Conservation (phyloP, 2,329 filamentous ascomycete genomes). For the Fusarium tjaetaba region DNA sequence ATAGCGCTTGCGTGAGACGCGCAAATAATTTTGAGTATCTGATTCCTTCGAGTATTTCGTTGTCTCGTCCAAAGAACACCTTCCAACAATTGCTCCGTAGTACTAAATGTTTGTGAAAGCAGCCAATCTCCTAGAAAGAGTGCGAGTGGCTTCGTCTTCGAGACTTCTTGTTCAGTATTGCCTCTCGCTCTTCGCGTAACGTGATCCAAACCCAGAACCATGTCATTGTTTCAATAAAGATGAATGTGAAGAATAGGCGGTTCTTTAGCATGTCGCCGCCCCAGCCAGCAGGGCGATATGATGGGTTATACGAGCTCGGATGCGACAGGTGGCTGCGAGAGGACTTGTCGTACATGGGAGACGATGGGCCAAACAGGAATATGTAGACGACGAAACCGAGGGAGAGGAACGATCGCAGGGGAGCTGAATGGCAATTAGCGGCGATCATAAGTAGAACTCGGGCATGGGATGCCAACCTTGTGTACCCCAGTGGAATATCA, state of each 20-base stretch:
- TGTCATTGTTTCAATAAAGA: conserved; percentile 81
- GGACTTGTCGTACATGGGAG: conserved; percentile 56
- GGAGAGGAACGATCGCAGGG: conserved; percentile 72
- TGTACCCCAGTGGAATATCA: conserved; percentile 71
- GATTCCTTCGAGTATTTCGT: not conserved
- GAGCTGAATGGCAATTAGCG: conserved; percentile 57
- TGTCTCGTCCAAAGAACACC: not conserved
- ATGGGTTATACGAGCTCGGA: conserved; percentile 48
- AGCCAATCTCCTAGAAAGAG: conserved; percentile 5
- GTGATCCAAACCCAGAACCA: conserved; percentile 90
- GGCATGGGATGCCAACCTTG: conserved; percentile 64
- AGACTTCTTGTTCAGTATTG: conserved; percentile 53
- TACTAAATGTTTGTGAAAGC: not conserved
- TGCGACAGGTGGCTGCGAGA: conserved; percentile 33
- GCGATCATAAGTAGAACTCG: not conserved
- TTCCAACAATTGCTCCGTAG: not conserved
- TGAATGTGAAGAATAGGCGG: conserved; percentile 83
- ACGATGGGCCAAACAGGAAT: conserved; percentile 67
- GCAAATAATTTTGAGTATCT: not conserved
- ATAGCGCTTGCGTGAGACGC: not conserved
- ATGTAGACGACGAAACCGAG: conserved; percentile 71
- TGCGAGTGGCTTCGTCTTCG: conserved; percentile 43
- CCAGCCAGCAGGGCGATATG: conserved; percentile 55
- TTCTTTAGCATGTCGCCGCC: conserved; percentile 80
- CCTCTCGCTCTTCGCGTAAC: conserved; percentile 70